Conservation (phyloP, 1,139 yeast species). For the Yamadazyma triangularis region DNA sequence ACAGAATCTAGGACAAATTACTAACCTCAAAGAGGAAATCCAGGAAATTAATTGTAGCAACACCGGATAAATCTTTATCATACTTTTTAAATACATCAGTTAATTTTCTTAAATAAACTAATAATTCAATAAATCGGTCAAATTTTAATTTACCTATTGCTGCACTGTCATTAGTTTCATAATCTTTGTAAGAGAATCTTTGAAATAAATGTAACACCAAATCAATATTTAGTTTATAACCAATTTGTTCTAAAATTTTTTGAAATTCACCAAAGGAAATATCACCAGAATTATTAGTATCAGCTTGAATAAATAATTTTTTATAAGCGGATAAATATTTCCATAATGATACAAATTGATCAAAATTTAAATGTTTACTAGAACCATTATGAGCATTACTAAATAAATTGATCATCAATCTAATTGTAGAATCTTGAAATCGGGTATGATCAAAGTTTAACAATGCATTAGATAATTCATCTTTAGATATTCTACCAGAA, state of each 20-base stretch:
- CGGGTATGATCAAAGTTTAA: constrained; percentile 62
- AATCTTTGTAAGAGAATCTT: constrained; percentile 46
- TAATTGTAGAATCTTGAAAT: constrained; percentile 60
- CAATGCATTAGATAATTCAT: constrained; percentile 59
- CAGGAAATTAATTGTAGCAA: constrained; percentile 72
- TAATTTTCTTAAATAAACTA: constrained; percentile 70
- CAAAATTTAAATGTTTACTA: constrained; percentile 41
- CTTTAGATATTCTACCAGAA: constrained; percentile 54
- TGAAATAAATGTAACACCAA: constrained; percentile 60
- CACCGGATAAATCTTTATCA: constrained; percentile 72
- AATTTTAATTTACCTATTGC: constrained; percentile 61
- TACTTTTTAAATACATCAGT: constrained; percentile 77
- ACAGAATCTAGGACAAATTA: constrained; percentile 24
- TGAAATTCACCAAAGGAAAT: constrained; percentile 67
- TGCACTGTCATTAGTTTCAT: constrained; percentile 24
- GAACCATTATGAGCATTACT: constrained; percentile 39
- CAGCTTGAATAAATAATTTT: constrained; percentile 61
- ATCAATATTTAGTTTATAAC: constrained; percentile 61
- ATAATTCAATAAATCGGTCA: constrained; percentile 77
- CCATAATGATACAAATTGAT: constrained; percentile 71
- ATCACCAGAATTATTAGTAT: constrained; percentile 54
- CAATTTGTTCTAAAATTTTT: constrained; percentile 64
- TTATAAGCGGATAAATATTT: constrained; percentile 70
- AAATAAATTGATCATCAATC: constrained; percentile 64
- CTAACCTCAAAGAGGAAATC: constrained; percentile 69